phyloP scores from a whole-genome alignment of 2,329 filamentous ascomycete genomes.

The Byssochlamys sp. region DNA sequence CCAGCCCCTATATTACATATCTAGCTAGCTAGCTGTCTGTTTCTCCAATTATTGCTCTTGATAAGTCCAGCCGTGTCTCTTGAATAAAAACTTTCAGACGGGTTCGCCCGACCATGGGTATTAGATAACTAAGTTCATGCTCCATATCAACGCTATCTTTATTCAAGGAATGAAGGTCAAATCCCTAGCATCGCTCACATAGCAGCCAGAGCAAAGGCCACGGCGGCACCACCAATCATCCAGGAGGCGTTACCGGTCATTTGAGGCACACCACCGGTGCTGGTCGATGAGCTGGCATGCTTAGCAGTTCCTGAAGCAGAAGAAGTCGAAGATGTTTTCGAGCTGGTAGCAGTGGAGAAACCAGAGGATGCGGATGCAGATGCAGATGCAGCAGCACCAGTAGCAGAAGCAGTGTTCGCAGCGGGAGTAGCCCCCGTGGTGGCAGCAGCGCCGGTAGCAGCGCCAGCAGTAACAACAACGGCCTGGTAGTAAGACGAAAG shows the following conservation, averaged over 20 bases:
- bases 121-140: background rate
- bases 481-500: background rate
- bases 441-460: background rate
- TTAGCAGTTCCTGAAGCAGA: conserved; percentile 1
- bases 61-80: background rate
- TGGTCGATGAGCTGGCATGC: background rate
- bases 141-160: background rate
- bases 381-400: background rate
- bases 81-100: background rate
- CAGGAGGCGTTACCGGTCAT: conserved; percentile 6
- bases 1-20: too few species aligned
- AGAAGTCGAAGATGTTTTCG: background rate
- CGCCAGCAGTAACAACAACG: background rate
- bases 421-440: conserved; percentile 3
- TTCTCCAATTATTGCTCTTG: background rate
- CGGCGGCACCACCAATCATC: conserved; percentile 7
- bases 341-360: background rate
- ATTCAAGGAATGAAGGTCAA: background rate
- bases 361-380: background rate
- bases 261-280: conserved; percentile 6
- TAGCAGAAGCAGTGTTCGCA: background rate
- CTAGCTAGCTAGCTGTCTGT: background rate
- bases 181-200: conserved; percentile 1
- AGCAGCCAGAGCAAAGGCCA: conserved; percentile 5
- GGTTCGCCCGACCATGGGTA: background rate